Evolutionary conservation across 768 basidiomycete species (phyloP).

Genomic region (Tulasnella sp.): DNA sequence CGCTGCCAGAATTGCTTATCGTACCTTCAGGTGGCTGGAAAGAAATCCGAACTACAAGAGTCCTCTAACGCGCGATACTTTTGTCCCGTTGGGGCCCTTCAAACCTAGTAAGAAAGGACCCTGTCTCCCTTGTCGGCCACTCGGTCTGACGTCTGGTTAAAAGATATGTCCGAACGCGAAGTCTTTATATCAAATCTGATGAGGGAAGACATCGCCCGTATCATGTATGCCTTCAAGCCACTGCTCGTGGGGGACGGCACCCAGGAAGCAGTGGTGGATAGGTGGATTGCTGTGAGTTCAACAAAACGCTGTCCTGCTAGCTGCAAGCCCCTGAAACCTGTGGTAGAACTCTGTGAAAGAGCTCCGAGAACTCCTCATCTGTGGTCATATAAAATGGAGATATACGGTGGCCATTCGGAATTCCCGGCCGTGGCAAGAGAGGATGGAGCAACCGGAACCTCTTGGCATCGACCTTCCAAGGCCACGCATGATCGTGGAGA

Average conservation of each 20-base stretch:
- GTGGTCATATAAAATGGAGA: conserved; percentile 14
- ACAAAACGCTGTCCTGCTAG: neutral
- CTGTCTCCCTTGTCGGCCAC: neutral
- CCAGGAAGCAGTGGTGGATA: neutral
- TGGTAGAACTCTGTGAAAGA: neutral
- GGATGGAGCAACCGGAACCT: conserved; percentile 11
- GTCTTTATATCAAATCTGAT: neutral
- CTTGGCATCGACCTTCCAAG: neutral
- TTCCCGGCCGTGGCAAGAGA: conserved; percentile 12
- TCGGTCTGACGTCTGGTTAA: neutral
- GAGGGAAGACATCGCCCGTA: neutral
- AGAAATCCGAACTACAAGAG: conserved; percentile 20
- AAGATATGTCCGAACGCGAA: conserved; percentile 10
- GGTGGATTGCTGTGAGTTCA: neutral
- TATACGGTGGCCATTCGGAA: conserved; percentile 17
- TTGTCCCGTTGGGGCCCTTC: conserved; percentile 16
- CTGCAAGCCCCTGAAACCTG: neutral
- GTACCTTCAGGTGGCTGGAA: conserved; percentile 9
- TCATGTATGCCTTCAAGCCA: conserved; percentile 18
- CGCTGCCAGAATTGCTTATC: neutral
- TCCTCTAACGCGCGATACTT: neutral
- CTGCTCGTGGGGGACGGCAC: conserved; percentile 11
- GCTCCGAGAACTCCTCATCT: conserved; percentile 4
- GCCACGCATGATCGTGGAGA: neutral
- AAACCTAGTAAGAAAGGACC: neutral